Percentiles rank a stretch among this genome's conserved stretches.
phyloP scores from a whole-genome alignment of 2,329 filamentous ascomycete species.

The Stemphylium vesicarium region DNA sequence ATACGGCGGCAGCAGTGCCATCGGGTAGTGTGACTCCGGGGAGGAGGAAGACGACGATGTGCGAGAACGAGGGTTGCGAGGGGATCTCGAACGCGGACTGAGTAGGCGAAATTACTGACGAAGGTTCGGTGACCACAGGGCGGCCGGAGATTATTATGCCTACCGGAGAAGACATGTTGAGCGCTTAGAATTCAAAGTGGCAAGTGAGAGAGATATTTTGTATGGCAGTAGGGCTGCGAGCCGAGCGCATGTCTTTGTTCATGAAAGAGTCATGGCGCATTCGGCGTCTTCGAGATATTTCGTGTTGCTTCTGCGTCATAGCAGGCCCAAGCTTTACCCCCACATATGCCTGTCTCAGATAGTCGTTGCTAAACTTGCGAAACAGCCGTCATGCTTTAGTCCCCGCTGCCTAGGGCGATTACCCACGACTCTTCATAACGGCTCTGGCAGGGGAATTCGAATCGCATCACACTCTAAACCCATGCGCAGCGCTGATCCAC shows the following conservation, averaged over 20 bases:
- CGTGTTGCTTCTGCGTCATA: conserved; percentile 30
- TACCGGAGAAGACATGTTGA: conserved; percentile 57
- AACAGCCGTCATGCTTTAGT: neutral
- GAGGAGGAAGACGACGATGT: conserved; percentile 88
- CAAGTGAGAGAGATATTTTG: neutral
- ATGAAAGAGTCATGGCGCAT: conserved; percentile 1
- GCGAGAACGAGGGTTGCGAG: conserved; percentile 63
- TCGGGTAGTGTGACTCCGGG: conserved; percentile 76
- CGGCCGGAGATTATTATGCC: conserved; percentile 67
- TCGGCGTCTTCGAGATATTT: conserved; percentile 27
- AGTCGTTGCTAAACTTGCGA: neutral
- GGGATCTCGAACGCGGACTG: conserved; percentile 75
- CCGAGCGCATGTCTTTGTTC: neutral
- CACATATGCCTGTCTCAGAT: conserved; percentile 2
- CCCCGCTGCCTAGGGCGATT: neutral
- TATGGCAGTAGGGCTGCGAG: conserved; percentile 7
- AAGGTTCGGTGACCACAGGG: conserved; percentile 62
- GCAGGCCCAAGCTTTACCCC: conserved; percentile 18
- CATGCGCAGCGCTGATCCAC: conserved; percentile 53
- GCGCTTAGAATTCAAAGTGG: neutral
- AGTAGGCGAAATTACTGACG: conserved; percentile 61
- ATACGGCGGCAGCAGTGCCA: conserved; percentile 85
- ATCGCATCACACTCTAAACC: conserved; percentile 30
- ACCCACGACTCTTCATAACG: neutral
- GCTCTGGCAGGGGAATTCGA: neutral